Evolutionary conservation across 2,329 filamentous ascomycete genomes (phyloP), one percentile per base, ranked within the genome.

Genomic region (Aureobasidium mangrovei): DNA sequence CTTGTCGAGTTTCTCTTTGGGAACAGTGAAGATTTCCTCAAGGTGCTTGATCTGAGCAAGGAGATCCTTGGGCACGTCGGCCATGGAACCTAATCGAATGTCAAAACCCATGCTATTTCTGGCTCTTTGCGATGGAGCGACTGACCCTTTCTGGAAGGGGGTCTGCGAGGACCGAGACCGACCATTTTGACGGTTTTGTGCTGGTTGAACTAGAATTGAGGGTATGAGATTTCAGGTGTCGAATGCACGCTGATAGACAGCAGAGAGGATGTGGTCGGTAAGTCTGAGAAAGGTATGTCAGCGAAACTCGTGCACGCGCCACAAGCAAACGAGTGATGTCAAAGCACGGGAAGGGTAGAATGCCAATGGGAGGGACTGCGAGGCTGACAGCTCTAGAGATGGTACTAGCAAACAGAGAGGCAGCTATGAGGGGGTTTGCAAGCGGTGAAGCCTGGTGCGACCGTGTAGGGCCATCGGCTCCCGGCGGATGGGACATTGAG

Each of bases 11-110:
- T 88, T 95, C 36, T 79, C 72, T 0, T 79, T 79, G 60, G 86
- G 80, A 43, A 97, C 83, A 8, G 84, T 86, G 72, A 98, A 95
- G 53, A 85, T 71, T 56, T 90, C 80, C 75, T 97, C 93, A 27
- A 97, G 79, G 58, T 81, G 78, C 69, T 87, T 83, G 67, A 97
- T 91, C 73, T 96, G 86, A 53, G 78, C 70, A 68, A 88, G 75
- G 60, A 96, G 80, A 71, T 89, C 84, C 74, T 89, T 86, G 60
- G 91, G 91, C 71, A 95, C 80, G 75, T 96, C 89, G 70, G 85
- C 83, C 82, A 93, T 88, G 60, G 91, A 95, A 68, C 89, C 90
- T 95, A 58, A 4, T 28, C 9, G 40, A 27, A 5, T 36, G 40
- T 35, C 41, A 48, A 41, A 31, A 53, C 60, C 44, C 59, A 53